These are phyloP conservation scores for Yarrowia keelungensis DNA, from an alignment of 805 yeast genomes.

Conservation along the genomic window DNA sequence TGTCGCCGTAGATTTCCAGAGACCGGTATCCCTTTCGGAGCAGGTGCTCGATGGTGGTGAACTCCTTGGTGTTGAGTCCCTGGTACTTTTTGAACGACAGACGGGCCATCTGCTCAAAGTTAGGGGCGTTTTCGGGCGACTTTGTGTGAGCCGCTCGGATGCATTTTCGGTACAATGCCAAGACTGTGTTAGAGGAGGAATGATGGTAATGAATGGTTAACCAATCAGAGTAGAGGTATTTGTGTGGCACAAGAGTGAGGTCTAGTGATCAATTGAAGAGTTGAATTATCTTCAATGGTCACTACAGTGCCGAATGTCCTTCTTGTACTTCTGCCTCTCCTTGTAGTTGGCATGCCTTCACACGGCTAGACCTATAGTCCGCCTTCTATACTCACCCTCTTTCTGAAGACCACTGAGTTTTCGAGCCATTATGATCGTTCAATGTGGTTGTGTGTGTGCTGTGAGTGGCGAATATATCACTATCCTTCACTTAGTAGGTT, in stretches of 20 bases:
- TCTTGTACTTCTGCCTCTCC: no score
- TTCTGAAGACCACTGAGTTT: constrained; percentile 52
- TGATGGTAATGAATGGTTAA: background rate
- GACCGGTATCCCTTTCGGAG: constrained; percentile 76
- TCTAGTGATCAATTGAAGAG: background rate
- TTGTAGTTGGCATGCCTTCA: no score
- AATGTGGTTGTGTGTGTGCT: no score
- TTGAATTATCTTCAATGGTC: background rate
- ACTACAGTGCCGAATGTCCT: no score
- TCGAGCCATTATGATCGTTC: constrained; percentile 30
- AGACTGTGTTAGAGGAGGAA: constrained; percentile 45
- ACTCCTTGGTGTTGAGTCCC: constrained; percentile 72
- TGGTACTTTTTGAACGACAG: constrained; percentile 68
- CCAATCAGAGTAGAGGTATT: background rate
- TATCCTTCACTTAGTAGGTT: background rate
- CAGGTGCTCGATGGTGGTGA: constrained; percentile 83
- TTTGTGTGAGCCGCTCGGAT: constrained; percentile 56
- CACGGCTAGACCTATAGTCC: no score
- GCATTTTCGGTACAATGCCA: constrained; percentile 59
- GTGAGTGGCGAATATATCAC: no score
- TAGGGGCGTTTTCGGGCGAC: constrained; percentile 56
- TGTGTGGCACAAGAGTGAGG: no score
- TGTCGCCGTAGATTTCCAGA: constrained; percentile 72
- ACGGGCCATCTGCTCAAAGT: constrained; percentile 58
- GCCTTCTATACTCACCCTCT: constrained; percentile 50